phyloP scores from a whole-genome alignment of 371 early-diverging fungal genomes.

The Mucor sp. region DNA sequence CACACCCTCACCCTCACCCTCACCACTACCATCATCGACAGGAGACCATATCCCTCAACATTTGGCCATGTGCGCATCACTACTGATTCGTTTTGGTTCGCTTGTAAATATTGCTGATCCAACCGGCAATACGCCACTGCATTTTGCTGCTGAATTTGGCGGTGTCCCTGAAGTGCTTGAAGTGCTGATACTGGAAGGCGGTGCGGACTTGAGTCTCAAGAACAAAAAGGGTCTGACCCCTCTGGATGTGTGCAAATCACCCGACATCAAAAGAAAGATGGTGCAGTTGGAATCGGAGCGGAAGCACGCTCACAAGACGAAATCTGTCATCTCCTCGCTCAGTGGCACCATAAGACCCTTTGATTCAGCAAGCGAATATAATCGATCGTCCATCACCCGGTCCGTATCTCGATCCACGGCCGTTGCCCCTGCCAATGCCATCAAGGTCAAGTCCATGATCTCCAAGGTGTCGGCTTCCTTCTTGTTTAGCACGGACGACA shows the following conservation, averaged over 20 bases:
- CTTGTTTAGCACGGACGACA: background rate
- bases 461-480: conserved; percentile 5
- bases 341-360: conserved; percentile 41
- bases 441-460: background rate
- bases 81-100: conserved; percentile 60
- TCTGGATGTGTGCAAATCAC: conserved; percentile 48
- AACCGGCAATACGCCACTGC: conserved; percentile 68
- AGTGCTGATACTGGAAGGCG: conserved; percentile 50
- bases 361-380: conserved; percentile 45
- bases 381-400: conserved; percentile 15
- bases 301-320: conserved; percentile 18
- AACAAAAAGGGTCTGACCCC: conserved; percentile 59
- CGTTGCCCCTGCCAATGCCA: conserved; percentile 3
- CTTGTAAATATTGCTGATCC: conserved; percentile 63
- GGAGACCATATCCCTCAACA: conserved; percentile 30
- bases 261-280: conserved; percentile 26
- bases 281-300: conserved; percentile 32
- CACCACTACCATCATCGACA: background rate
- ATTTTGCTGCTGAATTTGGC: conserved; percentile 69
- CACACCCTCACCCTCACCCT: background rate
- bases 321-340: conserved; percentile 25
- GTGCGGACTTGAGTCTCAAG: conserved; percentile 47
- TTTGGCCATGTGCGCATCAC: conserved; percentile 52
- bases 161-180: conserved; percentile 57
- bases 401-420: conserved; percentile 21